Conservation (phyloP, 768 basidiomycete genomes). For the Aureoboletus auriporus region DNA sequence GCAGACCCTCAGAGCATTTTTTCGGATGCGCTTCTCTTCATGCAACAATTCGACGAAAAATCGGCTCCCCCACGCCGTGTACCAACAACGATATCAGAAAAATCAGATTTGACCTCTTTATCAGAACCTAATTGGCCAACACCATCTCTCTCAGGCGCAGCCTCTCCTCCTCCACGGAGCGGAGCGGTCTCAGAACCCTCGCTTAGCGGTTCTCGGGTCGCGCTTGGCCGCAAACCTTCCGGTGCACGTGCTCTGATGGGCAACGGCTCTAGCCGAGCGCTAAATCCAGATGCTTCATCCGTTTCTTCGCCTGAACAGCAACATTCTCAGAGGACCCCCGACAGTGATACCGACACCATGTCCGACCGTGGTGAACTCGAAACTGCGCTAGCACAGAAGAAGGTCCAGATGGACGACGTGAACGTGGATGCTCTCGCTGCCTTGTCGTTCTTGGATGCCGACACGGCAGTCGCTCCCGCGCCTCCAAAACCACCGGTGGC, state of each 20-base stretch:
- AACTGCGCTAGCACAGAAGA: constrained; percentile 8
- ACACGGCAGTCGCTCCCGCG: constrained; percentile 14
- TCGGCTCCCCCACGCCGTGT: constrained; percentile 32
- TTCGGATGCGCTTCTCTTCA: constrained; percentile 63
- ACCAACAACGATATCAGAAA: constrained; percentile 44
- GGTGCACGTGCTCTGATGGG: constrained; percentile 69
- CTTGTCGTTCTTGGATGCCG: constrained; percentile 65
- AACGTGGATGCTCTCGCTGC: constrained; percentile 76
- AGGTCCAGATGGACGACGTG: constrained; percentile 40
- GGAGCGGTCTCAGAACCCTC: constrained; percentile 30
- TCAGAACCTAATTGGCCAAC: constrained; percentile 24
- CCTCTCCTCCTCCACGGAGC: constrained; percentile 17
- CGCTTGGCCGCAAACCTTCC: constrained; percentile 66
- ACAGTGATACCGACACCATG: constrained; percentile 34
- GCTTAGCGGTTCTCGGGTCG: constrained; percentile 35
- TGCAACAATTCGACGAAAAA: constrained; percentile 51
- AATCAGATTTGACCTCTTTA: constrained; percentile 34
- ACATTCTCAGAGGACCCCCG: constrained; percentile 22
- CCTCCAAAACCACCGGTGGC: constrained; percentile 11
- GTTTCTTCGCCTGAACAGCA: constrained; percentile 36
- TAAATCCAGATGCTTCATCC: constrained; percentile 32
- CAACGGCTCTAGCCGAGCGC: constrained; percentile 33
- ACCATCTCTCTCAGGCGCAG: constrained; percentile 19
- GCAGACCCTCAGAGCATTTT: constrained; percentile 37
- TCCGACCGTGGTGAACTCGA: constrained; percentile 17